These are phyloP conservation scores for Mortierella sp. DNA, from an alignment of 371 early-diverging fungal species.

Conservation along the genomic window DNA sequence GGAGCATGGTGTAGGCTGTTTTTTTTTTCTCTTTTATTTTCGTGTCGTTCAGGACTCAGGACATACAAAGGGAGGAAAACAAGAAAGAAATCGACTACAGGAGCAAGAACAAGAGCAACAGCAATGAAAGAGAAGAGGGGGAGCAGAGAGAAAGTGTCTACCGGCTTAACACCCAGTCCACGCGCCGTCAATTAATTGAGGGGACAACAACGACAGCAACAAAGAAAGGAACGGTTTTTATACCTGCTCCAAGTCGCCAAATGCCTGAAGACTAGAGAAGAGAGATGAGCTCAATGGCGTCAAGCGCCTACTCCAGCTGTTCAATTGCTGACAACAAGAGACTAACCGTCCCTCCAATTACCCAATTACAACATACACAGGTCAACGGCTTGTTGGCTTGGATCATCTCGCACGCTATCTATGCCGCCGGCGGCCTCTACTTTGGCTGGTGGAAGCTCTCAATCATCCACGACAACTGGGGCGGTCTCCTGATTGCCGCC, in stretches of 20 bases:
- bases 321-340: background rate
- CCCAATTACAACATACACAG: constrained; percentile 21
- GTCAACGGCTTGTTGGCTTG: constrained; percentile 85
- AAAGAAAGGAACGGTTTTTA: too few relatives aligned
- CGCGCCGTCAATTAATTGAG: too few relatives aligned
- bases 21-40: background rate
- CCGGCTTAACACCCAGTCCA: too few relatives aligned
- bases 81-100: background rate
- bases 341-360: background rate
- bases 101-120: too few relatives aligned
- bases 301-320: background rate
- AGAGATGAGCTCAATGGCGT: background rate
- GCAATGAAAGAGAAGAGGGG: too few relatives aligned
- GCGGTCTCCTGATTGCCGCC: constrained; percentile 77
- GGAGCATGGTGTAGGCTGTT: background rate
- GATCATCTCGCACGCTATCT: constrained; percentile 80
- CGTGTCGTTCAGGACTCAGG: background rate
- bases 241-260: too few relatives aligned
- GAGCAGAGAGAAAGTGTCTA: too few relatives aligned
- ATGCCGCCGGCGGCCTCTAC: constrained; percentile 70
- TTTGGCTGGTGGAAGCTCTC: constrained; percentile 70
- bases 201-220: too few relatives aligned
- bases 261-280: too few relatives aligned
- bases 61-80: background rate
- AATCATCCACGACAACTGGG: constrained; percentile 85